phyloP scores from a whole-genome alignment of 805 yeast species.

The Yamadazyma sp. region DNA sequence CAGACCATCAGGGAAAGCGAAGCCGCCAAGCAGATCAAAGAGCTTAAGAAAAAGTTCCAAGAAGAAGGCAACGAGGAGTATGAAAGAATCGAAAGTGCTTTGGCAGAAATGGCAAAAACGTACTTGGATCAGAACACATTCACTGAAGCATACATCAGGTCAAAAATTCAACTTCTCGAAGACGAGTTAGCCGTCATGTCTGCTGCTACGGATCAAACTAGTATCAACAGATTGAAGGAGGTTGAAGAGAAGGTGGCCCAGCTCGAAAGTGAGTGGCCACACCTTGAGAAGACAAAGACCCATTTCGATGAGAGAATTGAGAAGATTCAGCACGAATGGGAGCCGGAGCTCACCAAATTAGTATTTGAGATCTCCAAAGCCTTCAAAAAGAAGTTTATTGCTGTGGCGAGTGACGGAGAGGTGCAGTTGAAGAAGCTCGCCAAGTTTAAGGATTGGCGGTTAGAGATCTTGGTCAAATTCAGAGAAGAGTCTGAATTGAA shows the following conservation, averaged over 20 bases:
- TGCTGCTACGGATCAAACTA: slow-evolving; percentile 33
- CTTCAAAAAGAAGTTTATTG: slow-evolving; percentile 64
- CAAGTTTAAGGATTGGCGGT: slow-evolving; percentile 71
- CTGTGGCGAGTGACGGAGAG: slow-evolving; percentile 87
- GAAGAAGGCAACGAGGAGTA: slow-evolving; percentile 35
- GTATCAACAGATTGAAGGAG: slow-evolving; percentile 39
- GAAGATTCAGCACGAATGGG: slow-evolving; percentile 52
- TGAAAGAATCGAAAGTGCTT: slow-evolving; percentile 6
- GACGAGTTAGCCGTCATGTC: slow-evolving; percentile 44
- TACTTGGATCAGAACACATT: slow-evolving; percentile 38
- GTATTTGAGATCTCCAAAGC: slow-evolving; percentile 57
- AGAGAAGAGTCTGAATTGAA: slow-evolving; percentile 72
- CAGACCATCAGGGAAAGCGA: slow-evolving; percentile 38
- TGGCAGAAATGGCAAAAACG: slow-evolving; percentile 39
- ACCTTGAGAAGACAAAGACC: slow-evolving; percentile 21
- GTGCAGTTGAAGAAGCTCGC: slow-evolving; percentile 58
- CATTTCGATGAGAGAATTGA: slow-evolving; percentile 37
- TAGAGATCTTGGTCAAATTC: slow-evolving; percentile 82
- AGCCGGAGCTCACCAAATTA: slow-evolving; percentile 54
- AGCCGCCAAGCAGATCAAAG: slow-evolving; percentile 36
- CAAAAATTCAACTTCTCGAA: slow-evolving; percentile 44
- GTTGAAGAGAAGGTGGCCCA: slow-evolving; percentile 33
- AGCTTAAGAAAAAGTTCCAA: slow-evolving; percentile 36
- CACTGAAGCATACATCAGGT: slow-evolving; percentile 36
- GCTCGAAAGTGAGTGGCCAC: slow-evolving; percentile 42